These are phyloP conservation scores for Gossypium stocksii DNA, from an alignment of 345 rosid genomes.

Conservation along the genomic window DNA sequence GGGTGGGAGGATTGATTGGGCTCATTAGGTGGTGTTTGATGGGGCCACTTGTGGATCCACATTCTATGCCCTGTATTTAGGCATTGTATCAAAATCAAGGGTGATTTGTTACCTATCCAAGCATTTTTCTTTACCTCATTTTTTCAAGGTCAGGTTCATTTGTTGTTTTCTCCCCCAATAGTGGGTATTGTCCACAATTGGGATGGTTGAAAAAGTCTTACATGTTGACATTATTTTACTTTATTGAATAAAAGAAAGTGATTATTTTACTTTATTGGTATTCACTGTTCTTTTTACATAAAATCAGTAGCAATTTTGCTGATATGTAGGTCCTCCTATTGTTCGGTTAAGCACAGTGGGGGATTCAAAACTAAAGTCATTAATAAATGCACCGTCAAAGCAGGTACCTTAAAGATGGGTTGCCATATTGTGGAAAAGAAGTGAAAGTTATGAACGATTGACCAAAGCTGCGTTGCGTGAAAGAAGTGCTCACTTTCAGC, in stretches of 20 bases:
- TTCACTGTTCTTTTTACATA: too few relatives aligned
- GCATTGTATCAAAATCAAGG: neutral
- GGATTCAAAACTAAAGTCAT: too few relatives aligned
- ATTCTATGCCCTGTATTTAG: neutral
- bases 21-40: conserved; percentile 2
- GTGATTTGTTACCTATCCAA: neutral
- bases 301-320: too few relatives aligned
- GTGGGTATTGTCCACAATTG: neutral
- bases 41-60: neutral
- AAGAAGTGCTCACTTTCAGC: too few relatives aligned
- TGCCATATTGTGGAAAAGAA: too few relatives aligned
- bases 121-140: neutral
- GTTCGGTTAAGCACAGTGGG: too few relatives aligned
- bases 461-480: too few relatives aligned
- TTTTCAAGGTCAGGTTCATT: neutral
- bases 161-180: neutral
- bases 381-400: too few relatives aligned
- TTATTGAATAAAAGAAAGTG: neutral
- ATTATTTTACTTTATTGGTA: too few relatives aligned
- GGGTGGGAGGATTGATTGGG: neutral
- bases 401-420: too few relatives aligned
- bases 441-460: too few relatives aligned
- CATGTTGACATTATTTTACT: neutral
- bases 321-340: too few relatives aligned
- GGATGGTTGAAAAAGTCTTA: neutral